Conservation (phyloP, 371 early-diverging fungal species). For the Rhizomucor pusillus region DNA sequence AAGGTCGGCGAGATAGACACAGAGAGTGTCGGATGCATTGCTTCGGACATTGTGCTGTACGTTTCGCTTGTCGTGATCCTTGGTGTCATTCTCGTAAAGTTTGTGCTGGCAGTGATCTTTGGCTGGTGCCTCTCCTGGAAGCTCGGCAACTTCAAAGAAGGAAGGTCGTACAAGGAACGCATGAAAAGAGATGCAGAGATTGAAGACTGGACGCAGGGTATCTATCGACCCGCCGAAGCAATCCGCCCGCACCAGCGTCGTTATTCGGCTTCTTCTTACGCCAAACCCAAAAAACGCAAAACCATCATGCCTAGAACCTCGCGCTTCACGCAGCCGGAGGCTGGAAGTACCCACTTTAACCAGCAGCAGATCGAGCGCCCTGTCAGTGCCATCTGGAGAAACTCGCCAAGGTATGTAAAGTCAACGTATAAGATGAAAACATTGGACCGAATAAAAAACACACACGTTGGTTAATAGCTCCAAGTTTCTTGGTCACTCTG, state of each 20-base stretch:
- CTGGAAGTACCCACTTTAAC: constrained; percentile 40
- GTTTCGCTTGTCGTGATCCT: constrained; percentile 56
- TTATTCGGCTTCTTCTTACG: constrained; percentile 10
- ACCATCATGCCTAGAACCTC: constrained; percentile 39
- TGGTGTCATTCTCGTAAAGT: constrained; percentile 60
- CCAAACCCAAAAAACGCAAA: constrained; percentile 19
- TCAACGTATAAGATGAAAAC: too few relatives aligned
- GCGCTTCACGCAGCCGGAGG: constrained; percentile 42
- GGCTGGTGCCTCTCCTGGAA: constrained; percentile 69
- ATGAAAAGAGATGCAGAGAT: constrained; percentile 56
- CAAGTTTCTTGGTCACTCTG: constrained; percentile 4
- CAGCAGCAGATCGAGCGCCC: constrained; percentile 7
- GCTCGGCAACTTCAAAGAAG: constrained; percentile 57
- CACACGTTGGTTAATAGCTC: too few relatives aligned
- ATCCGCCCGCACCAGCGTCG: constrained; percentile 23
- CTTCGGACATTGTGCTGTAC: constrained; percentile 61
- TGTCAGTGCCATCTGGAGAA: constrained; percentile 37
- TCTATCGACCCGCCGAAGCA: constrained; percentile 42
- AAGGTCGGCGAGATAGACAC: constrained; percentile 80
- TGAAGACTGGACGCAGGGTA: constrained; percentile 59
- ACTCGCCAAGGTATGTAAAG: constrained; percentile 27
- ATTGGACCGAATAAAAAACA: too few relatives aligned
- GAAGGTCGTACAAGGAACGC: constrained; percentile 46
- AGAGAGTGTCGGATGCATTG: constrained; percentile 66
- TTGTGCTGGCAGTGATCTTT: constrained; percentile 75